A percentile compares a stretch with the other conserved stretches of the same genome.
Evolutionary conservation across 2,329 filamentous ascomycete species (phyloP).

Genomic region (Scedosporium minutisporum): DNA sequence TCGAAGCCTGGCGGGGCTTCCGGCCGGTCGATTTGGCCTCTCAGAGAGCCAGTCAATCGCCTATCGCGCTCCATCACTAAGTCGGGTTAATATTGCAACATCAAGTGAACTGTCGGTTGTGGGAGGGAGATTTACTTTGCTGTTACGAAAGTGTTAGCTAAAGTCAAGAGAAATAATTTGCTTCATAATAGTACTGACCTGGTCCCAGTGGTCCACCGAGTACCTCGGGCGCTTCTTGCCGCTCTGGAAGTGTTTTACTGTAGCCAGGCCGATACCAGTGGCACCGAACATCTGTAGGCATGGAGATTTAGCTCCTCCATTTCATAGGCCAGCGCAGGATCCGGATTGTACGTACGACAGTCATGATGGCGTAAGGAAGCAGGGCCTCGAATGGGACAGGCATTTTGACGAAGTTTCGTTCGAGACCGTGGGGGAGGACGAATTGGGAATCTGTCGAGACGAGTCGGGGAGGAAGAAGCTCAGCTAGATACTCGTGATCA

Average conservation of each 20-base stretch:
- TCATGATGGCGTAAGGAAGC: slow-evolving; percentile 56
- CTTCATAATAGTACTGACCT: slow-evolving; percentile 28
- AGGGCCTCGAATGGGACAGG: slow-evolving; percentile 55
- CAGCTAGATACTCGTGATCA: neutral
- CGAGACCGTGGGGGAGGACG: neutral
- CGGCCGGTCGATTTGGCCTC: slow-evolving; percentile 48
- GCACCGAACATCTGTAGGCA: slow-evolving; percentile 50
- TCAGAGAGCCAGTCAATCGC: slow-evolving; percentile 47
- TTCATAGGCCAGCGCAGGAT: neutral
- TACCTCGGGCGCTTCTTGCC: slow-evolving; percentile 52
- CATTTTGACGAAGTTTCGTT: slow-evolving; percentile 31
- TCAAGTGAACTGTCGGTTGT: slow-evolving; percentile 9
- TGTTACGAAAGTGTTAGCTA: slow-evolving; percentile 24
- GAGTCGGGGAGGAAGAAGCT: neutral
- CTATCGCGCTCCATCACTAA: slow-evolving; percentile 58
- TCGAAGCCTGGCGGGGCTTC: slow-evolving; percentile 51
- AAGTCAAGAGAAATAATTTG: neutral
- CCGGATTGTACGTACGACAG: slow-evolving; percentile 37
- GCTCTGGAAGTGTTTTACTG: slow-evolving; percentile 47
- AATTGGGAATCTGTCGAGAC: neutral
- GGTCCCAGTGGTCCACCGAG: slow-evolving; percentile 55
- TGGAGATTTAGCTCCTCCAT: neutral
- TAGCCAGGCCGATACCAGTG: slow-evolving; percentile 47
- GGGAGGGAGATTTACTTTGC: slow-evolving; percentile 37
- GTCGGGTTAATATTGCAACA: neutral